phyloP scores from a whole-genome alignment of 495 filamentous ascomycete genomes.

The Aspergillus kassunensis region DNA sequence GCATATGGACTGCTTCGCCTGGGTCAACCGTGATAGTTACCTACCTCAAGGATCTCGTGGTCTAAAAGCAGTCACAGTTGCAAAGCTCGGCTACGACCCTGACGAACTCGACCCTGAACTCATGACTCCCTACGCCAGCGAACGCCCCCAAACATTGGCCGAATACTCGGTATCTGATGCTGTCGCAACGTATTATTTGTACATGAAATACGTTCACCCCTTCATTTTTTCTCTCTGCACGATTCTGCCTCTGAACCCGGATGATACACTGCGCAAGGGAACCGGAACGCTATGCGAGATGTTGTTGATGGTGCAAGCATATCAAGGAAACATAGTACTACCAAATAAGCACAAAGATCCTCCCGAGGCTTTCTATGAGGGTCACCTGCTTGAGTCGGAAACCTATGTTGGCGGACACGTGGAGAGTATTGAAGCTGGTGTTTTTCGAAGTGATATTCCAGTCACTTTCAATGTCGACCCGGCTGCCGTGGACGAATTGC shows the following conservation, averaged over 20 bases:
- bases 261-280: slow-evolving; percentile 90
- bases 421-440: slow-evolving; percentile 97
- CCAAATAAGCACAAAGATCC: slow-evolving; percentile 95
- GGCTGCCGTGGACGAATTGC: slow-evolving; percentile 80
- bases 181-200: slow-evolving; percentile 97
- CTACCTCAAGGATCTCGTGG: slow-evolving; percentile 95
- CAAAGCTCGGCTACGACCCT: slow-evolving; percentile 96
- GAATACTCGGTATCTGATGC: slow-evolving; percentile 99
- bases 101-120: slow-evolving; percentile 97
- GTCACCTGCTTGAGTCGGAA: slow-evolving; percentile 91
- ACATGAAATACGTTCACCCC: slow-evolving; percentile 99
- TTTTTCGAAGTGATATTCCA: slow-evolving; percentile 94
- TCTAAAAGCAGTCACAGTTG: slow-evolving; percentile 94
- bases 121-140: slow-evolving; percentile 92
- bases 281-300: slow-evolving; percentile 98
- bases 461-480: slow-evolving; percentile 87
- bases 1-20: slow-evolving; percentile 98
- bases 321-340: slow-evolving; percentile 83
- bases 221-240: slow-evolving; percentile 99
- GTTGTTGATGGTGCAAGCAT: slow-evolving; percentile 98
- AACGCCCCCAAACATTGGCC: slow-evolving; percentile 87
- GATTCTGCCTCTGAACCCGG: slow-evolving; percentile 87
- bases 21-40: slow-evolving; percentile 99
- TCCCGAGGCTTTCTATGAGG: slow-evolving; percentile 92
- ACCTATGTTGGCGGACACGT: slow-evolving; percentile 99